Conservation (phyloP, 495 filamentous ascomycete genomes). For the Delitschia confertaspora region DNA sequence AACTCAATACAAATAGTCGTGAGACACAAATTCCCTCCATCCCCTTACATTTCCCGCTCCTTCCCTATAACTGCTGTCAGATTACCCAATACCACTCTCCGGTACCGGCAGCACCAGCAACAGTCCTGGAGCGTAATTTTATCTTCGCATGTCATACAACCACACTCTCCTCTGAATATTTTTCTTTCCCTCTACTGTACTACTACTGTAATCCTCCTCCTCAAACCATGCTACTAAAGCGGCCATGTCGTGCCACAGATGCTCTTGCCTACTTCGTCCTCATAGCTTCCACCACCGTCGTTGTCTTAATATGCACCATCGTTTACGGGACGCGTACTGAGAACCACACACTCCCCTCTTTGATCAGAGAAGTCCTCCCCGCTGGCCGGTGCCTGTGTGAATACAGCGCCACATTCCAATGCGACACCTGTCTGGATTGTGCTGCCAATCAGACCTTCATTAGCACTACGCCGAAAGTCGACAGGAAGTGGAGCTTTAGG, state of each 20-base stretch:
- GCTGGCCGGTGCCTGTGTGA: constrained; percentile 23
- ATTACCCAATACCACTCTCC: too few relatives aligned
- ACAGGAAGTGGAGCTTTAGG: constrained; percentile 36
- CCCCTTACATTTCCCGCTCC: too few relatives aligned
- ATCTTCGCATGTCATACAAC: too few relatives aligned
- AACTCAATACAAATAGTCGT: too few relatives aligned
- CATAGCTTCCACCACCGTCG: constrained; percentile 9
- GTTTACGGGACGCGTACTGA: constrained; percentile 22
- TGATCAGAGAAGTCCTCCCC: constrained; percentile 19
- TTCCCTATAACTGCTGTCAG: too few relatives aligned
- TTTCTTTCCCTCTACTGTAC: too few relatives aligned
- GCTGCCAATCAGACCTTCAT: constrained; percentile 7
- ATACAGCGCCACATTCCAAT: constrained; percentile 20
- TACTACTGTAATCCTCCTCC: too few relatives aligned
- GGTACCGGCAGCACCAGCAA: too few relatives aligned
- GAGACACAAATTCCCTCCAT: too few relatives aligned
- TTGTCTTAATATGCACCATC: constrained; percentile 19
- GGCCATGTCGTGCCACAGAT: constrained; percentile 9
- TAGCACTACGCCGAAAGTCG: constrained; percentile 38
- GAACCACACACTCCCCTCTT: constrained; percentile 9
- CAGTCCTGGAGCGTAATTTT: too few relatives aligned
- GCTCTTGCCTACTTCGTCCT: constrained; percentile 11
- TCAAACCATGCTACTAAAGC: constrained; percentile 9
- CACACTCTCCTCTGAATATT: too few relatives aligned
- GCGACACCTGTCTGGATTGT: constrained; percentile 22